Evolutionary conservation across 179 eudicot genomes (phyloP), one percentile per base, ranked within the genome.

Genomic region (Silene vulgaris): DNA sequence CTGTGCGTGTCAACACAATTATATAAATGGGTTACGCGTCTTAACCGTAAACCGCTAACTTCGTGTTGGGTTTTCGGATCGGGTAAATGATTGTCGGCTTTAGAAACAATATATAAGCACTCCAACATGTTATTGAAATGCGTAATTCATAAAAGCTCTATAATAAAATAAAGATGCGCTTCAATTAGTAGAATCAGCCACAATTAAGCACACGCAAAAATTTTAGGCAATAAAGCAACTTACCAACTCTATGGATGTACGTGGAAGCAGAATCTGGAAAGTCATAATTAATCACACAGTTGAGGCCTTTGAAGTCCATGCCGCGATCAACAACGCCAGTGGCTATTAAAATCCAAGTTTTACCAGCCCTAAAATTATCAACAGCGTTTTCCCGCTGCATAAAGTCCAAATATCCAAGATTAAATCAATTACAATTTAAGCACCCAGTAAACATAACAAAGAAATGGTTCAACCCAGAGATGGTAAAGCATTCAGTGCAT

Each of bases 231-330:
- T 65, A 72, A n/a, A 74, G 75, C 66, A 73, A 80, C 85, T 68
- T 87, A 92, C 98, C 99, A 74, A 95, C 91, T 78, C 99, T 90
- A 78, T 95, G 99, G 76, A 95, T 89, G 83, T 95, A 92, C 71
- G 92, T 85, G 68, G 97, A 82, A 60, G 94, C 86, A 75, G 97
- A 92, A 68, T 92, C 99, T 8, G 99, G 99, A 52, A 95, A 95
- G 82, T 95, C 99, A 75, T 95, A 95, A 82, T 95, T 95, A 23
- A 95, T 92, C 79, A 95, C 97, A 73, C 90, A 92, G 79, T 92
- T 95, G 69, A 95, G 88, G 65, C 97, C 99, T 84, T 95, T 95
- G 85, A 95, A 95, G 87, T 95, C 99, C 99, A 95, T 89, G 48
- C 99, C 99, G 56, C 99, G 94, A 73, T 96, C 92, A 79, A 92